Evolutionary conservation across 495 filamentous ascomycete species (phyloP), one percentile per base, ranked within the genome.

Genomic region (Daldinia concentrica): DNA sequence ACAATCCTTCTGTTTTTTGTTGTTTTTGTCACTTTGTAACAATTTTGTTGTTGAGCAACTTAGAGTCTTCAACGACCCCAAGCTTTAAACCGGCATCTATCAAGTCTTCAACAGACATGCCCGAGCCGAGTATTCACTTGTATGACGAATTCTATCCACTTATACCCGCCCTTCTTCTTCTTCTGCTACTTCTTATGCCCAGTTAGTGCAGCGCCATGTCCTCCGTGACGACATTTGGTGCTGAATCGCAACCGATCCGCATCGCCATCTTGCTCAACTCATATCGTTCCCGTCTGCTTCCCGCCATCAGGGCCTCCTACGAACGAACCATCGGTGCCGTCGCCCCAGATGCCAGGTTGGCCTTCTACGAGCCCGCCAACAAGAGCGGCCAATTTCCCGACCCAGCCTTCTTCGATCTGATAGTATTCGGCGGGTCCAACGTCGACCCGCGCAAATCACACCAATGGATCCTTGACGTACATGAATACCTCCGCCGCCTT

Each of bases 241-340:
- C 48, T 39, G 65, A 62, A 48, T 29, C 32, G 34, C 64, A 50
- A 39, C 57, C 74, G 19, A 48, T 72, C 14, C 75, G 74, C 61
- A 81, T 85, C 68, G 83, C 82, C 69, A 76, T 86, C 71, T 72
- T 85, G 17, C 77, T 83, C 27, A 84, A 85, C 75, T 81, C 78
- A 39, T 82, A 78, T 73, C 74, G 75, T 24, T 83, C 81, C 29
- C 80, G 78, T 34, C 64, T 77, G 34, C 76, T 82, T 27, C 58
- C 74, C 34, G 76, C 73, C 14, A 78, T 84, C 68, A 72, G 78
- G 6, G 72, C 74, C 56, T 84, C 83, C 19, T 85, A 84, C 70
- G 64, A 71, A 3, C 75, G 79, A 52, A 76, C 79, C 39, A 79
- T 84, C 55, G 52, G 63, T 36, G 72, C 75, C 32, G 75, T 83